Conservation (phyloP, 176 grass and related monocot species). For the Phoenix roebelenii region DNA sequence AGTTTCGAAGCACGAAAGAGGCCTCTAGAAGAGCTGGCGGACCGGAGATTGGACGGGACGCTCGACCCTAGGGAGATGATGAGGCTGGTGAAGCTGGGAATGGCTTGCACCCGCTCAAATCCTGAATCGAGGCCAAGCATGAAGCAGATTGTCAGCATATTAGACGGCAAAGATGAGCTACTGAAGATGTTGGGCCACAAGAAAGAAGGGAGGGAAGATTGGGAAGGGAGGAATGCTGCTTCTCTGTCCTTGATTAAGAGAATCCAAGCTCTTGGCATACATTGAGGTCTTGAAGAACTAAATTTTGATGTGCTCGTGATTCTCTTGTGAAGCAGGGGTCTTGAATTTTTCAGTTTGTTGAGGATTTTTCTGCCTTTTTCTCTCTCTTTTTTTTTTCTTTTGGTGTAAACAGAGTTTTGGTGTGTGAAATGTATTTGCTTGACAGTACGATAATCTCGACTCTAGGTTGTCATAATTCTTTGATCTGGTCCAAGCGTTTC, state of each 20-base stretch:
- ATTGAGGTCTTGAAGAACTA: slow-evolving; percentile 20
- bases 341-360: no score
- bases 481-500: no score
- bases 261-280: slow-evolving; percentile 78
- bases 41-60: slow-evolving; percentile 37
- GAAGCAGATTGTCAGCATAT: slow-evolving; percentile 58
- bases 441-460: no score
- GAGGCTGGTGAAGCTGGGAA: slow-evolving; percentile 47
- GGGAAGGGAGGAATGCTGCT: slow-evolving; percentile 44
- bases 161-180: slow-evolving; percentile 69
- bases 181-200: slow-evolving; percentile 26
- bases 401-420: no score
- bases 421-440: no score
- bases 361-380: no score
- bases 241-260: slow-evolving; percentile 44
- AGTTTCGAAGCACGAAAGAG: slow-evolving; percentile 20
- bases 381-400: no score
- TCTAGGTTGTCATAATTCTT: no score
- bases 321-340: no score
- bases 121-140: slow-evolving; percentile 48
- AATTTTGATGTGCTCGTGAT: no score
- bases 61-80: slow-evolving; percentile 31
- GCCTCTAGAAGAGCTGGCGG: slow-evolving; percentile 29
- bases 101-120: slow-evolving; percentile 50
- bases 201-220: slow-evolving; percentile 39